Base-by-base conservation (phyloP, 345 rosid species). In the Triadica sebifera region DNA sequence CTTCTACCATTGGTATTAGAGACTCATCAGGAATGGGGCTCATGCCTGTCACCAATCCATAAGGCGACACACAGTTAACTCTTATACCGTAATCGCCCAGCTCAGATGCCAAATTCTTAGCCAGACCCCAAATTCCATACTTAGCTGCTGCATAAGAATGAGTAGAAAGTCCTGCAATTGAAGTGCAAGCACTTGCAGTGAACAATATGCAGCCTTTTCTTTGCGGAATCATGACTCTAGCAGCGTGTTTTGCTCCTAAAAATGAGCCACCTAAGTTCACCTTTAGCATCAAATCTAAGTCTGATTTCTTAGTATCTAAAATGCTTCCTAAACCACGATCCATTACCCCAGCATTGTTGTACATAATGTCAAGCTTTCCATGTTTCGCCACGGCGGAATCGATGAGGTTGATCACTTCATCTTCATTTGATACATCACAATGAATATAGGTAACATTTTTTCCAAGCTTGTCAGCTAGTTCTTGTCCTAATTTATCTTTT, bases 341-440 rank as follows among this genome's bases (percentile, higher is more conserved):
- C 1, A 79, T 1, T 45, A 81, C 20, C 8, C 88, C 86, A 2
- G 86, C 87, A 20, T 84, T 84, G 78, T 78, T 79, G 77, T 43
- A 77, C 85, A 86, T 84, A 0, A 84, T 78, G 51, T 87, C 88
- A 7, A 87, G 85, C 51, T 72, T 81, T 19, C 87, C 85, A 12
- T 78, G 67, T 43, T 67, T 75, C 3, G 77, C 57, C 3, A 85
- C 37, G 62, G 87, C 60, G 22, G 78, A 12, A 39, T 87, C 83
- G 5, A 85, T 71, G 0, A 81, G 77, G 34, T 68, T 59, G 62
- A 10, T 37, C 5, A 86, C 39, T 3, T 84, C 82, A 0, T 76
- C 73, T 78, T 84, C 89, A 0, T 78, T 74, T 1, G 87, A 66
- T 20, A 81, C 76, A 5, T 86, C 83, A 8, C 85, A 82, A 10